Percentiles rank a stretch among this genome's conserved stretches.
phyloP scores from a whole-genome alignment of 768 basidiomycete species.

The Podaxis mareebaensis region DNA sequence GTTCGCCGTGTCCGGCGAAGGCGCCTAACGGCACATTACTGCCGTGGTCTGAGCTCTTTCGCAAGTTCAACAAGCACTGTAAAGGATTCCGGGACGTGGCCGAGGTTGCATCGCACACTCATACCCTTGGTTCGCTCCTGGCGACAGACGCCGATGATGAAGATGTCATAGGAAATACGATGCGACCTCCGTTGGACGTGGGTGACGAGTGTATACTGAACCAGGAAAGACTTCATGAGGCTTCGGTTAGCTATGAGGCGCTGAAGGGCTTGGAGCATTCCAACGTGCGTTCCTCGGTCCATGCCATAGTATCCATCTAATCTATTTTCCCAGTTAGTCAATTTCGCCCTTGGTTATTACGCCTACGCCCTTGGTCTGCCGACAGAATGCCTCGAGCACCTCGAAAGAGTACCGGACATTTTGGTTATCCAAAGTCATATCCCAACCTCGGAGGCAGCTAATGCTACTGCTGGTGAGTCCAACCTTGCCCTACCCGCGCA shows the following conservation, averaged over 20 bases:
- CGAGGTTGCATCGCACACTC: conserved; percentile 69
- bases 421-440: conserved; percentile 55
- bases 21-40: conserved; percentile 51
- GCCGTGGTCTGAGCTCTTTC: conserved; percentile 76
- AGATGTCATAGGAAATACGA: conserved; percentile 34
- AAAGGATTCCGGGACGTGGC: conserved; percentile 57
- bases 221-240: conserved; percentile 61
- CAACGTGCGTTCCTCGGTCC: conserved; percentile 49
- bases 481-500: conserved; percentile 29
- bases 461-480: conserved; percentile 33
- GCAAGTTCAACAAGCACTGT: conserved; percentile 89
- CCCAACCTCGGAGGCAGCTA: conserved; percentile 41
- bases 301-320: conserved; percentile 5
- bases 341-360: conserved; percentile 74
- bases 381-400: conserved; percentile 59
- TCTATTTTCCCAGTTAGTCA: conserved; percentile 51
- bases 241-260: conserved; percentile 48
- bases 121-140: conserved; percentile 59
- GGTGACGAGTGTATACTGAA: conserved; percentile 58
- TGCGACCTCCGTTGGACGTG: conserved; percentile 39
- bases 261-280: conserved; percentile 51
- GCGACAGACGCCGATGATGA: conserved; percentile 58
- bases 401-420: conserved; percentile 56
- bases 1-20: conserved; percentile 59
- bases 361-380: conserved; percentile 75